phyloP scores from a whole-genome alignment of 331 rosid species.

The Acacia pycnantha region DNA sequence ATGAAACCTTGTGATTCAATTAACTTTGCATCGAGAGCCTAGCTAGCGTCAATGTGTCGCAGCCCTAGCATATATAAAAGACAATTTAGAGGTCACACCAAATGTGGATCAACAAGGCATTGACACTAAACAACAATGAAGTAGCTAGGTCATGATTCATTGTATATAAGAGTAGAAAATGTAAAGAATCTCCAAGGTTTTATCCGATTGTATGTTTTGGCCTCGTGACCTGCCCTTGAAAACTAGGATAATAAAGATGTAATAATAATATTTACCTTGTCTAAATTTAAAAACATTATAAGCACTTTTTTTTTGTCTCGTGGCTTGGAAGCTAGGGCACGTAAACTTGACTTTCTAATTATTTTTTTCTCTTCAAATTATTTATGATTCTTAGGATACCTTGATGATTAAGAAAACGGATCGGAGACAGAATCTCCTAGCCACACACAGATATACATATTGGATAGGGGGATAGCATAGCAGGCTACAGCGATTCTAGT shows the following conservation, averaged over 20 bases:
- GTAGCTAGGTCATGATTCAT: slow-evolving; percentile 35
- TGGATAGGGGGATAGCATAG: not conserved
- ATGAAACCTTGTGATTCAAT: slow-evolving; percentile 35
- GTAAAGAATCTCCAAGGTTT: slow-evolving; percentile 3
- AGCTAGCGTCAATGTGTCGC: not conserved
- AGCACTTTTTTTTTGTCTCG: not conserved
- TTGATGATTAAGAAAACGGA: not conserved
- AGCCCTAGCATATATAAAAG: slow-evolving; percentile 22
- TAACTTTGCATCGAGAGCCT: slow-evolving; percentile 3
- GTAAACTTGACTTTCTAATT: not conserved
- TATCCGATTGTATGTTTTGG: slow-evolving; percentile 19
- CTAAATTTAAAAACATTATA: not conserved
- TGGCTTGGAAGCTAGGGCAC: slow-evolving; percentile 4
- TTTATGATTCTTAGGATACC: not conserved
- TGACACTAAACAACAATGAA: slow-evolving; percentile 35
- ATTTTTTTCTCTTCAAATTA: no score
- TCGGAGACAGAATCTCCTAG: not conserved
- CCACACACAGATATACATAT: not conserved
- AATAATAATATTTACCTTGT: slow-evolving; percentile 15
- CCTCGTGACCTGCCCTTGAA: slow-evolving; percentile 12
- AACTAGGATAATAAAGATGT: slow-evolving; percentile 14
- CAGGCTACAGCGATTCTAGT: not conserved
- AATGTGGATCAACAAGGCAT: slow-evolving; percentile 19
- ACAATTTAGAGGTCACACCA: slow-evolving; percentile 34
- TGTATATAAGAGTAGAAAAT: slow-evolving; percentile 17